phyloP scores from a whole-genome alignment of 2,329 filamentous ascomycete species.

The Beauveria sp. region DNA sequence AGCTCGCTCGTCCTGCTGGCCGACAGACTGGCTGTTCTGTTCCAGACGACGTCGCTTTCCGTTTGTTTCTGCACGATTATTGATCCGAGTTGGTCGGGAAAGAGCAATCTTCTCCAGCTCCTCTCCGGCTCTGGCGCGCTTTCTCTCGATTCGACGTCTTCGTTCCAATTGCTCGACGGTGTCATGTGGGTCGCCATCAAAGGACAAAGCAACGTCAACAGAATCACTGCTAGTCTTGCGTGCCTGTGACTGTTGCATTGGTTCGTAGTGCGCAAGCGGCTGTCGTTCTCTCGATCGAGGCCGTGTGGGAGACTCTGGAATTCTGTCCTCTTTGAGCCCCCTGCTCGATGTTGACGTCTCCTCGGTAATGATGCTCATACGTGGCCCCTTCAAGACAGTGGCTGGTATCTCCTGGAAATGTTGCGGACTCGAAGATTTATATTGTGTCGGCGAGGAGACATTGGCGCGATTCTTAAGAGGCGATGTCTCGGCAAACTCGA shows the following conservation, averaged over 20 bases:
- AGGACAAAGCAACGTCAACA: conserved; percentile 18
- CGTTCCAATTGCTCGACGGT: conserved; percentile 36
- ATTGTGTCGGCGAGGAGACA: conserved; percentile 36
- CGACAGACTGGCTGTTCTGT: not conserved
- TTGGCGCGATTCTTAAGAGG: conserved; percentile 43
- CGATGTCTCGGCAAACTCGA: conserved; percentile 37
- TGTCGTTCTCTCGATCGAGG: conserved; percentile 18
- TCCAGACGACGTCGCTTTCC: conserved; percentile 17
- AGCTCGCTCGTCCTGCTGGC: not conserved
- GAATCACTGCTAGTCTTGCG: conserved; percentile 23
- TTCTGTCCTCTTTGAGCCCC: conserved; percentile 22
- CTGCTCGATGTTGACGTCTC: conserved; percentile 21
- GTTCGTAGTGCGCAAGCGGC: conserved; percentile 37
- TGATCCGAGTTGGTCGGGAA: conserved; percentile 17
- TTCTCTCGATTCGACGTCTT: conserved; percentile 28
- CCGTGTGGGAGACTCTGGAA: conserved; percentile 30
- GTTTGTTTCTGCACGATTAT: conserved; percentile 17
- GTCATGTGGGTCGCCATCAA: conserved; percentile 30
- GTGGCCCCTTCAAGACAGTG: conserved; percentile 19
- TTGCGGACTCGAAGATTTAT: conserved; percentile 34
- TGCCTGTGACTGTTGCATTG: conserved; percentile 39
- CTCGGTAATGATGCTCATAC: conserved; percentile 14
- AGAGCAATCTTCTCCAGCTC: conserved; percentile 36
- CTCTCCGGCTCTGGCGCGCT: conserved; percentile 31
- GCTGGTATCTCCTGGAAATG: conserved; percentile 24